Percentiles rank a stretch among this genome's conserved stretches.
phyloP scores from a whole-genome alignment of 768 basidiomycete genomes.

The Wakefieldia striispora region DNA sequence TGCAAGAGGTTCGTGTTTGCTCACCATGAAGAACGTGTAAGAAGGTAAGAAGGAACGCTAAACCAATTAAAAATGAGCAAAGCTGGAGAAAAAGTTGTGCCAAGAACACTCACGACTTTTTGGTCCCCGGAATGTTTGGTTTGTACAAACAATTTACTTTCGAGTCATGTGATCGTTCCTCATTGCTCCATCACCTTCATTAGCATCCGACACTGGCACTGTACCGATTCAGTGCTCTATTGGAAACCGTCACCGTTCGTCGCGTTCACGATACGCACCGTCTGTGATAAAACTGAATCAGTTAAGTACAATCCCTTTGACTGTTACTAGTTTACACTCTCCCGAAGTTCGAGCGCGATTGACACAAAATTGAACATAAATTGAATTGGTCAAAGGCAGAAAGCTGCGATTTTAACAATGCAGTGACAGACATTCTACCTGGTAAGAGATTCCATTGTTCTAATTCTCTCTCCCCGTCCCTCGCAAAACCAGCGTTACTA shows the following conservation, averaged over 20 bases:
- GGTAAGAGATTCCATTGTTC: background rate
- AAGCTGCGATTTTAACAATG: background rate
- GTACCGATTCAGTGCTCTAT: no score
- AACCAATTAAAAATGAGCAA: constrained; percentile 22
- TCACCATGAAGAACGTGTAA: constrained; percentile 26
- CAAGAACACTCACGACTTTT: constrained; percentile 19
- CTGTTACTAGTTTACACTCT: no score
- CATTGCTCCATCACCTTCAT: no score
- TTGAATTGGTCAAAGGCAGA: background rate
- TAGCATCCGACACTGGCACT: no score
- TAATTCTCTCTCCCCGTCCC: background rate
- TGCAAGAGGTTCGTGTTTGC: background rate
- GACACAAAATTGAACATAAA: no score
- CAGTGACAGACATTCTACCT: no score
- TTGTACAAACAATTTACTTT: constrained; percentile 21
- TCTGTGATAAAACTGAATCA: no score
- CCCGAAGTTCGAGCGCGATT: no score
- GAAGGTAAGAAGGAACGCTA: constrained; percentile 5
- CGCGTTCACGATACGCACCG: no score
- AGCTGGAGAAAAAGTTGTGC: constrained; percentile 17
- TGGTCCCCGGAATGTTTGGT: constrained; percentile 25
- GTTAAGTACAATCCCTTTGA: no score
- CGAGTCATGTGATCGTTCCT: constrained; percentile 24
- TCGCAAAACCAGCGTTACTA: constrained; percentile 9
- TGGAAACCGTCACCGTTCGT: no score